Percentiles rank a stretch among this genome's conserved stretches.
Evolutionary conservation across 192 early-diverging fungal genomes (phyloP).

Genomic region (Backusella australiensis): DNA sequence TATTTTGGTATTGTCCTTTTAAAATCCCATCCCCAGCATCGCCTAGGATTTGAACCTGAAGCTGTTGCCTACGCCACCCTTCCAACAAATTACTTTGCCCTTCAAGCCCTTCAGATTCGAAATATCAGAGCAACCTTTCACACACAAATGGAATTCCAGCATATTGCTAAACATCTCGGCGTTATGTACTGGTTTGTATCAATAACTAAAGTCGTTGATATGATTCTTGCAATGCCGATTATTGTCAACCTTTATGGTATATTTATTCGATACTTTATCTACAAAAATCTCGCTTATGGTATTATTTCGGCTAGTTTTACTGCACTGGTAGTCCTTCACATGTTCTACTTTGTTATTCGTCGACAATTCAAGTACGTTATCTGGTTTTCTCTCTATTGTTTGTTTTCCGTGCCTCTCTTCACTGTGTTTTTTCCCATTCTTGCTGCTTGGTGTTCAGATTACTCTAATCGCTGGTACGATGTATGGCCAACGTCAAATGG

Average conservation of each 20-base stretch:
- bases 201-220: constrained; percentile 30
- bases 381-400: constrained; percentile 34
- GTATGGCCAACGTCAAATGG: constrained; percentile 31
- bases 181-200: constrained; percentile 32
- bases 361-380: constrained; percentile 37
- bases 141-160: constrained; percentile 32
- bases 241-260: constrained; percentile 32
- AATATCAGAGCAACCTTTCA: constrained; percentile 31
- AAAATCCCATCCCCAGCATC: constrained; percentile 31
- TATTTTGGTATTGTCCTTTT: constrained; percentile 34
- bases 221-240: constrained; percentile 28
- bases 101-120: constrained; percentile 34
- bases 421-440: constrained; percentile 36
- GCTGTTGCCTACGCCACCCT: constrained; percentile 33
- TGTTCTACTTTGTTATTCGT: constrained; percentile 31
- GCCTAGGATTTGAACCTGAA: constrained; percentile 38
- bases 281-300: constrained; percentile 16
- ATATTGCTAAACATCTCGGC: constrained; percentile 24
- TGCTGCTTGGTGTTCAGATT: constrained; percentile 25
- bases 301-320: constrained; percentile 26
- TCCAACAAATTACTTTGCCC: constrained; percentile 31
- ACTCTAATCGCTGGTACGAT: constrained; percentile 36
- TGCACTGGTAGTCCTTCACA: constrained; percentile 22
- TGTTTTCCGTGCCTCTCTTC: constrained; percentile 30
- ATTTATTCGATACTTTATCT: constrained; percentile 30